These are phyloP conservation scores for Penicillium polonicum DNA, from an alignment of 2,329 filamentous ascomycete genomes.

Conservation along the genomic window DNA sequence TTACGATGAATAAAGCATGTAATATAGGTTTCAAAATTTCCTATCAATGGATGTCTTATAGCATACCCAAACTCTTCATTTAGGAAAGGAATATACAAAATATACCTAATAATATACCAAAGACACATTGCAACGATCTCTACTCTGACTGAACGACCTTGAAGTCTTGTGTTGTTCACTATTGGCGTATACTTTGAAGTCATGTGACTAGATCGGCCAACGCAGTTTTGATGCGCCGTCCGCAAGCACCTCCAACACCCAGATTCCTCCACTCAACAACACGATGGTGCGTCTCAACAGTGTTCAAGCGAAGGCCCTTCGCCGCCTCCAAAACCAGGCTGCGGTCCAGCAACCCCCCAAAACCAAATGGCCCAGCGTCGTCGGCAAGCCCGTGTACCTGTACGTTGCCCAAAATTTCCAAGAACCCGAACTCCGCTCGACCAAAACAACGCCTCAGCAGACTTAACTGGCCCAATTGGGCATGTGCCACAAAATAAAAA, in stretches of 20 bases:
- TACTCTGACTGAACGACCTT: background rate
- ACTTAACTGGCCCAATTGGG: background rate
- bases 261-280: constrained; percentile 10
- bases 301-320: background rate
- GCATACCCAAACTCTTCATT: background rate
- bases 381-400: constrained; percentile 55
- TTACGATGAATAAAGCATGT: constrained; percentile 29
- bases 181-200: background rate
- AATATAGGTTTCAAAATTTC: constrained; percentile 16
- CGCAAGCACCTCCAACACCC: constrained; percentile 2
- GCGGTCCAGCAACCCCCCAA: background rate
- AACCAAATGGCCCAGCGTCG: constrained; percentile 19
- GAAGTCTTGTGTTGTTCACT: background rate
- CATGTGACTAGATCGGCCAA: constrained; percentile 5
- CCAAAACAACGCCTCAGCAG: background rate
- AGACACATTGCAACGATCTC: background rate
- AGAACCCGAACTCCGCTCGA: background rate
- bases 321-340: constrained; percentile 4
- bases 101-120: background rate
- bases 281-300: constrained; percentile 10
- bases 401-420: constrained; percentile 39
- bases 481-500: background rate
- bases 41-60: constrained; percentile 1
- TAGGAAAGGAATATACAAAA: background rate
- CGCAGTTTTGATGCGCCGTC: constrained; percentile 9